Evolutionary conservation across 345 rosid species (phyloP), one percentile per base, ranked within the genome.

Genomic region (Boechera retrofracta): DNA sequence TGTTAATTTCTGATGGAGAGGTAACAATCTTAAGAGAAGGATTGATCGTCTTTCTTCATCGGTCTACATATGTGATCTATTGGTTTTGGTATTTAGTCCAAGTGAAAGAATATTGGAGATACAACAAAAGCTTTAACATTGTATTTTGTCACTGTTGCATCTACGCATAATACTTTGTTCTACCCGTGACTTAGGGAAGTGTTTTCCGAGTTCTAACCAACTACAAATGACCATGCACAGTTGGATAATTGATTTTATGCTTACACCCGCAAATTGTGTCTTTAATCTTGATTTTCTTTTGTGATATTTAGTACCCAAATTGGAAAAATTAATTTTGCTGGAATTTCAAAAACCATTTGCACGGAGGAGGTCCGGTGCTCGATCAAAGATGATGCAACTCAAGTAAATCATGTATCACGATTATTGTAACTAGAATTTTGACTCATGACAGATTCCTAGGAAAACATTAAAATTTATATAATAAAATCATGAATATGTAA

Each of bases 341-440:
- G 16, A 13, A 5, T 13, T 13, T 12, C 28, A 38, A 33, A 59
- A 28, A 44, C 39, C 18, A 15, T 53, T 61, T 36, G 38, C 74
- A 76, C 61, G 79, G 74, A 71, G 87, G 89, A 85, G 65, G 79
- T 52, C 54, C 56, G 44, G 45, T 71, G 63, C 65, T 76, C 65
- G 18, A 90, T 90, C 77, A 86, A 85, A 82, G 83, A 82, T 54
- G 91, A 86, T 73, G 83, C 77, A 18, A 85, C 89, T 63, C 91
- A 88, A 69, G 93, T 84, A 74, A 72, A 5, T 67, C 57, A 16
- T 45, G 49, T 45, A 15, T 44, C 42, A 2, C 42, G 11, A 9
- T 38, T 2, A 12, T 3, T 2, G 1, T 5, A 42, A 42, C 5
- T 13, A 45, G 0, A 13, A 44, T 44, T 45, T 13, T 45, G 16